Evolutionary conservation across 2,329 filamentous ascomycete genomes (phyloP).

Genomic region (Aspergillus aculeatus): DNA sequence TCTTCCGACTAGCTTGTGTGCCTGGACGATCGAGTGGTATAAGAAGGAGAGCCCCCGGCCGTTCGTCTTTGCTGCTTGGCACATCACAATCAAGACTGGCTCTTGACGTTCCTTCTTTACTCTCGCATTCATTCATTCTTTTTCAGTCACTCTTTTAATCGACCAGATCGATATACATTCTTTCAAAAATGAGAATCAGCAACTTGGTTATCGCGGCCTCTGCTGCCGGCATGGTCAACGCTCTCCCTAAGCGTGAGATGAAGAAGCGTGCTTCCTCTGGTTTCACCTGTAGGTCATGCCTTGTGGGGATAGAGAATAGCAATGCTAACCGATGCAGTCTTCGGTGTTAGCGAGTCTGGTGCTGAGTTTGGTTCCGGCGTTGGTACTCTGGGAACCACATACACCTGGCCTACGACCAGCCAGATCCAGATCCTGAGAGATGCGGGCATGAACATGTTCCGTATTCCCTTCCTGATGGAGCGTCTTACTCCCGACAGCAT

Average conservation of each 20-base stretch:
- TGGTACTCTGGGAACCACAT: constrained; percentile 58
- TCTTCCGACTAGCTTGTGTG: neutral
- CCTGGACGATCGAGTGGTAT: neutral
- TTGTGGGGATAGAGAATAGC: neutral
- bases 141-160: constrained; percentile 8
- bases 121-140: constrained; percentile 14
- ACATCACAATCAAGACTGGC: constrained; percentile 13
- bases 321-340: constrained; percentile 24
- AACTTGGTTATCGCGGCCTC: constrained; percentile 31
- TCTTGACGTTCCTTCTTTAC: constrained; percentile 13
- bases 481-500: constrained; percentile 49
- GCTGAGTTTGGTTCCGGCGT: constrained; percentile 63
- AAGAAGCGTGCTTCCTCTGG: constrained; percentile 22
- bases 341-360: constrained; percentile 57
- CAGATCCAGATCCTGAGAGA: constrained; percentile 52
- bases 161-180: constrained; percentile 27
- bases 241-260: constrained; percentile 24
- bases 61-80: constrained; percentile 5
- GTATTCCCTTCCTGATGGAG: constrained; percentile 58
- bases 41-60: constrained; percentile 1
- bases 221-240: constrained; percentile 28
- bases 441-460: constrained; percentile 60
- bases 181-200: constrained; percentile 31
- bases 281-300: neutral
- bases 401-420: constrained; percentile 59